Evolutionary conservation across 1,139 yeast species (phyloP).

Genomic region (Candida labiduridarum): DNA sequence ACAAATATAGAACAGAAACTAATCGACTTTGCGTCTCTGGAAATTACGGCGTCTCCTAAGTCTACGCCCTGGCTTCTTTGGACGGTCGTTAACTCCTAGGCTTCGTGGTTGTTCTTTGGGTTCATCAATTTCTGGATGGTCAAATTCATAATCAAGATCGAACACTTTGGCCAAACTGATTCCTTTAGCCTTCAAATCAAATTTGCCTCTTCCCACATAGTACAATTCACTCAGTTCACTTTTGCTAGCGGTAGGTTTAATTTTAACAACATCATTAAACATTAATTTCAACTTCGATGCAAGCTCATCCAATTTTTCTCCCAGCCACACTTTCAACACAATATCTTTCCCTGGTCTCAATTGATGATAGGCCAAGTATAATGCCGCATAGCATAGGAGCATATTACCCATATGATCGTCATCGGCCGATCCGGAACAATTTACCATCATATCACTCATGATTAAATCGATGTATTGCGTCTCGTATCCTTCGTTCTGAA

Average conservation of each 20-base stretch:
- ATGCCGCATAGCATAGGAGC: slow-evolving; percentile 46
- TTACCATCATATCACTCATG: slow-evolving; percentile 53
- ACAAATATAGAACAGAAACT: too few species aligned
- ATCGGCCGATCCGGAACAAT: slow-evolving; percentile 46
- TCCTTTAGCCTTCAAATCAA: slow-evolving; percentile 5
- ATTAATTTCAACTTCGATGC: slow-evolving; percentile 26
- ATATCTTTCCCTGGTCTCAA: slow-evolving; percentile 35
- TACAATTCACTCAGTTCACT: slow-evolving; percentile 45
- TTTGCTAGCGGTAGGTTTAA: slow-evolving; percentile 43
- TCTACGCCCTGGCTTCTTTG: too few species aligned
- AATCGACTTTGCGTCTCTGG: too few species aligned
- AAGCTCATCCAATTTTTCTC: slow-evolving; percentile 37
- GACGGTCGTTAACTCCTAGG: too few species aligned
- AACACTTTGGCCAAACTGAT: slow-evolving; percentile 6
- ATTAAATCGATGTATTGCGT: slow-evolving; percentile 30
- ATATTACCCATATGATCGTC: slow-evolving; percentile 48
- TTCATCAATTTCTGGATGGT: too few species aligned
- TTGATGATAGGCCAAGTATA: slow-evolving; percentile 31
- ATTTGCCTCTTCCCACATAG: slow-evolving; percentile 31
- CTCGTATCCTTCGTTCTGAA: slow-evolving; percentile 2
- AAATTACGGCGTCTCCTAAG: too few species aligned
- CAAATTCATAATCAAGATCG: neutral
- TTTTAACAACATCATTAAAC: slow-evolving; percentile 35
- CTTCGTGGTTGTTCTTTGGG: too few species aligned
- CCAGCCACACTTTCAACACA: slow-evolving; percentile 47